Evolutionary conservation across 129 eudicot species (phyloP).

Genomic region (Centella asiatica): DNA sequence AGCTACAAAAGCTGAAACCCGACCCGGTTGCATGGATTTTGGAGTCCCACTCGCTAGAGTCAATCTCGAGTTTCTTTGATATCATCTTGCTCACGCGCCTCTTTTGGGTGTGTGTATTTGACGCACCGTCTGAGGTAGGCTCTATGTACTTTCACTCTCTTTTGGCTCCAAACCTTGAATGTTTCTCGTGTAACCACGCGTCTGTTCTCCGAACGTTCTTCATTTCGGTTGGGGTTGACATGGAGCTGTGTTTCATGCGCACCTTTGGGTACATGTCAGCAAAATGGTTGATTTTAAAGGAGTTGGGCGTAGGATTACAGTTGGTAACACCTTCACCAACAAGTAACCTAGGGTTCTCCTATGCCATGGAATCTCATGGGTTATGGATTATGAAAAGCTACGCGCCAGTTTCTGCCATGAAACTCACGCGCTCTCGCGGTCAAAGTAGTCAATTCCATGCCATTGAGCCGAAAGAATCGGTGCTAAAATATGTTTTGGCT

Average conservation of each 20-base stretch:
- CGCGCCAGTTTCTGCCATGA: conserved; percentile 55
- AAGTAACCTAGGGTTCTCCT: conserved; percentile 47
- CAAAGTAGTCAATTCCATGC: conserved; percentile 6
- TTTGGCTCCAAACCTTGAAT: conserved; percentile 56
- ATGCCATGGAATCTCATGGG: conserved; percentile 71
- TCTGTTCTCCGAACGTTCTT: conserved; percentile 58
- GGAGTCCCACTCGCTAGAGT: conserved; percentile 71
- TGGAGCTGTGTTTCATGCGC: conserved; percentile 70
- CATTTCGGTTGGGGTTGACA: conserved; percentile 55
- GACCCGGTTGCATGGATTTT: conserved; percentile 69
- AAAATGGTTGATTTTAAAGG: conserved; percentile 59
- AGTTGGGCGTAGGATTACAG: conserved; percentile 58
- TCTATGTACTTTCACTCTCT: conserved; percentile 56
- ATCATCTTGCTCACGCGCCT: conserved; percentile 60
- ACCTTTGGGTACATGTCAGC: conserved; percentile 87
- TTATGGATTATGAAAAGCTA: conserved; percentile 75
- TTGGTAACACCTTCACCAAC: conserved; percentile 31
- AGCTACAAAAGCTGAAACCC: conserved; percentile 51
- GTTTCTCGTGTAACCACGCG: conserved; percentile 34
- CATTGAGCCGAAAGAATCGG: conserved; percentile 55
- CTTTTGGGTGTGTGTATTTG: conserved; percentile 73
- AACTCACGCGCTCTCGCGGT: conserved; percentile 17
- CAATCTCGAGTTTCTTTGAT: conserved; percentile 63
- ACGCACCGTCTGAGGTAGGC: conserved; percentile 73
- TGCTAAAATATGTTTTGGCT: conserved; percentile 67